Base-by-base conservation (phyloP, 192 early-diverging fungal genomes). In the Chytriomyces sp. region DNA sequence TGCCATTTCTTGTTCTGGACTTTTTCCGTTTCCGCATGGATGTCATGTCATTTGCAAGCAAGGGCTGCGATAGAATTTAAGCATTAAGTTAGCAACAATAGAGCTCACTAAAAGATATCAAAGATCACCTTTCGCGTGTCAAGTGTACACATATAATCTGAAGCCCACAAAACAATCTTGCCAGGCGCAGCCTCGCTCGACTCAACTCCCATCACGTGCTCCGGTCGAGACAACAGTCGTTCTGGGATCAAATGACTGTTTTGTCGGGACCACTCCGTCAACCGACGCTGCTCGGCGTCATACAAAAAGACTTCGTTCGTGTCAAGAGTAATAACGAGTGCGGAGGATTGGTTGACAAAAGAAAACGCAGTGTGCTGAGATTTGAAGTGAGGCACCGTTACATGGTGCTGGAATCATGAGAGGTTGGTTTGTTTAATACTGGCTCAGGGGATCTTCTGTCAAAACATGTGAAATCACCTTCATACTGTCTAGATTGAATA, bases 241-340 rank as follows among this genome's bases (percentile, higher is more conserved):
- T 64, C 72, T n/a, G 95, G 94, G 28, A 96, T 86, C 5, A 79
- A 71, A 46, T 91, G 77, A 45, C 91, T 89, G 75, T 93, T 86
- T 71, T 87, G 82, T 64, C 86, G 81, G n/a, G 94, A 95, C 97
- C 97, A 98, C 66, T 92, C 88, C 5, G 92, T 92, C 59, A 94
- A 83, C 23, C 83, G 84, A 7, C 48, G 70, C 5, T 72, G 78
- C 18, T 91, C 83, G 18, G 92, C 87, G 69, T 98, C 92, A 76
- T 88, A 94, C 44, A 96, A 67, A 79, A 89, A 94, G 82, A 96
- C 92, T 71, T 90, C 89, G 78, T 93, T 94, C 20, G 86, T 89
- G 16, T 82, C 79, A 8, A 84, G 84, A 6, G 89, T 87, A 20
- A 94, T 81, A 44, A 91, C 77, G 43, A 95, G 75, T 6, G 78